Conservation (phyloP, 169 alveolate species). For the Cryptosporidium baileyi region DNA sequence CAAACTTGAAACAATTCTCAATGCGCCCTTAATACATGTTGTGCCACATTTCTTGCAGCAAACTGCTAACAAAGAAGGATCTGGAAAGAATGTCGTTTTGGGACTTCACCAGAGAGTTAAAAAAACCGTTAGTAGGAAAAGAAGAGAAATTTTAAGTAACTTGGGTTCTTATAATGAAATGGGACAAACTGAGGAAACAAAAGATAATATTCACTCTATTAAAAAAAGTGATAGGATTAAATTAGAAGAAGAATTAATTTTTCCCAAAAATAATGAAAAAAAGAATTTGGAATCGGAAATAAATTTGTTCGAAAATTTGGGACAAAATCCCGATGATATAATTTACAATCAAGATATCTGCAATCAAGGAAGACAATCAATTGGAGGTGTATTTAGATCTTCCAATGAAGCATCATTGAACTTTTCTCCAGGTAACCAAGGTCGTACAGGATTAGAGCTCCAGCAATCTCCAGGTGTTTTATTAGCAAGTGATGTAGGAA, state of each 20-base stretch:
- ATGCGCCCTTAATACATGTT: constrained; percentile 54
- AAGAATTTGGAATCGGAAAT: neutral
- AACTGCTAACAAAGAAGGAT: constrained; percentile 11
- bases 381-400: neutral
- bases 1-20: constrained; percentile 47
- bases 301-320: neutral
- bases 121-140: neutral
- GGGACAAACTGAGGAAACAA: neutral
- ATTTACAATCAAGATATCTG: neutral
- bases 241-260: neutral
- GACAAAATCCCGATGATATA: neutral
- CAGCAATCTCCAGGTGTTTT: constrained; percentile 47
- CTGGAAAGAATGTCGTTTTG: neutral
- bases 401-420: neutral
- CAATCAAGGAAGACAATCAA: neutral
- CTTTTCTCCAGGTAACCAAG: constrained; percentile 16
- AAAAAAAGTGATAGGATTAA: too few species aligned
- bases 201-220: neutral
- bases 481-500: constrained; percentile 48
- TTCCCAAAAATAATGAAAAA: neutral
- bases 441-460: constrained; percentile 13
- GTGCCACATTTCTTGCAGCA: constrained; percentile 59
- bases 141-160: neutral
- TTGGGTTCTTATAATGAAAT: neutral
- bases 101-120: constrained; percentile 25